These are phyloP conservation scores for Anacardium occidentale DNA, from an alignment of 345 rosid genomes.

Conservation along the genomic window DNA sequence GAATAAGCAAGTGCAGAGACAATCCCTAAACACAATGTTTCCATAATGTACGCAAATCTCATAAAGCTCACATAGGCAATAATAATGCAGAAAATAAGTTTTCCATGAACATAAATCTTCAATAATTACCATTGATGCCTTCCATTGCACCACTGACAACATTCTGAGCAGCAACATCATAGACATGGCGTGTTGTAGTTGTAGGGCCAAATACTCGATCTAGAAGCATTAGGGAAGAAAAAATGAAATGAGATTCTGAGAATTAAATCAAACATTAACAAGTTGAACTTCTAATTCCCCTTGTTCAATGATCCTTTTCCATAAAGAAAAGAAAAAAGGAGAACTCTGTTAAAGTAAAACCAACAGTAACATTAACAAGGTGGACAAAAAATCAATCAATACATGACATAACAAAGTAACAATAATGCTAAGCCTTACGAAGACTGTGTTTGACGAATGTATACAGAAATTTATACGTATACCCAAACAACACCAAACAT, in stretches of 20 bases:
- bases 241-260: conserved; percentile 15
- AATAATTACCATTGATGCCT: conserved; percentile 76
- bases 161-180: conserved; percentile 96
- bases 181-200: conserved; percentile 98
- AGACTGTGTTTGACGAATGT: background rate
- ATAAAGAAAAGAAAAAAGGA: background rate
- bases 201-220: conserved; percentile 99
- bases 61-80: conserved; percentile 8
- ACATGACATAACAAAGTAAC: background rate
- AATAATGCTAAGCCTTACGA: background rate
- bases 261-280: background rate
- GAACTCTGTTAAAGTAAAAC: background rate
- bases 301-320: conserved; percentile 1
- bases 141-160: conserved; percentile 96
- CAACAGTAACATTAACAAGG: background rate
- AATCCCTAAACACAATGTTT: background rate
- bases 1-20: background rate
- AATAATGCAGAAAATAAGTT: conserved; percentile 12
- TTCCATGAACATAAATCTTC: conserved; percentile 15
- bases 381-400: background rate
- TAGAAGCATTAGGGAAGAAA: conserved; percentile 28
- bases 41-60: conserved; percentile 8
- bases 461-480: background rate
- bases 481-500: background rate
- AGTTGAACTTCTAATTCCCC: background rate